A percentile compares a stretch with the other conserved stretches of the same genome.
These are phyloP conservation scores for Brettanomyces naardenensis DNA, from an alignment of 805 yeast genomes.

Conservation along the genomic window DNA sequence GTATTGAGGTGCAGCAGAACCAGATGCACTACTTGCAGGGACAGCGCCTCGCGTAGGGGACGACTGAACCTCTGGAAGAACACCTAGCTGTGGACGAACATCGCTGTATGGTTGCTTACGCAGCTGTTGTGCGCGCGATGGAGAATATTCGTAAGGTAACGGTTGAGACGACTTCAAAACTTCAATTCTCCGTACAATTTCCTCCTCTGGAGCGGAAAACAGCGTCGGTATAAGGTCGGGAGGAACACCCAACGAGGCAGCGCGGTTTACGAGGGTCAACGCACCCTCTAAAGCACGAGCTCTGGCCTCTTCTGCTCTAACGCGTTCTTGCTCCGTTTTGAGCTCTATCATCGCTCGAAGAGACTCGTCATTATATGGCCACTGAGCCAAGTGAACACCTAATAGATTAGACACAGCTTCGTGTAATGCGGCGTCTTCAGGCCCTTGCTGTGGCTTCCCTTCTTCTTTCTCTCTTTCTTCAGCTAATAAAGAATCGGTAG, in stretches of 20 bases:
- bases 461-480: neutral
- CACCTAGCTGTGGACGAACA: too few relatives aligned
- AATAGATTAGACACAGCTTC: slow-evolving; percentile 5
- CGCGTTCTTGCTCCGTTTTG: slow-evolving; percentile 35
- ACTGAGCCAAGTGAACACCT: slow-evolving; percentile 6
- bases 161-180: too few relatives aligned
- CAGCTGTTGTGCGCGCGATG: too few relatives aligned
- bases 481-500: neutral
- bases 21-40: neutral
- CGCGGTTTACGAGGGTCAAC: slow-evolving; percentile 29
- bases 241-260: slow-evolving; percentile 14
- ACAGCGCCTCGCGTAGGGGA: too few relatives aligned
- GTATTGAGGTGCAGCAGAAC: neutral
- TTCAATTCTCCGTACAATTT: neutral
- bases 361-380: slow-evolving; percentile 7
- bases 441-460: neutral
- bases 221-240: slow-evolving; percentile 20
- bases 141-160: too few relatives aligned
- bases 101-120: too few relatives aligned
- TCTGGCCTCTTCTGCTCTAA: slow-evolving; percentile 30
- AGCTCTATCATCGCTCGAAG: slow-evolving; percentile 21
- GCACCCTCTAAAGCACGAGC: slow-evolving; percentile 26
- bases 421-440: neutral
- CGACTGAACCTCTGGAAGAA: too few relatives aligned
- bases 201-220: slow-evolving; percentile 6